Conservation (phyloP, 2,329 filamentous ascomycete genomes). For the Aspergillus piperis region DNA sequence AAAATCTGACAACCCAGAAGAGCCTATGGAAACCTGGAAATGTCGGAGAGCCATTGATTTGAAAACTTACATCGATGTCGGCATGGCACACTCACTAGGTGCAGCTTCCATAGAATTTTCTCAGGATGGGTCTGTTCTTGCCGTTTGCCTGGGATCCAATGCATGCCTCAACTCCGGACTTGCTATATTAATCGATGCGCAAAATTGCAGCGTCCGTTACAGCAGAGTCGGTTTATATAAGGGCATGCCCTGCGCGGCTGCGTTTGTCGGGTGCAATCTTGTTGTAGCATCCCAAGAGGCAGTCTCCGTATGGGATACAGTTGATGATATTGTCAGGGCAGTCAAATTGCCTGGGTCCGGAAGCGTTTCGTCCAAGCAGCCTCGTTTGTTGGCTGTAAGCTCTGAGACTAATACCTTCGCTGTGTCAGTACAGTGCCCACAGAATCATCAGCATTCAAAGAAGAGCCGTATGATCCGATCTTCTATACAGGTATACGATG, state of each 20-base stretch:
- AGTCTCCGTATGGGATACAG: conserved; percentile 74
- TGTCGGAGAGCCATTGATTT: conserved; percentile 61
- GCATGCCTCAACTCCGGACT: conserved; percentile 57
- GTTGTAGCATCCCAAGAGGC: conserved; percentile 73
- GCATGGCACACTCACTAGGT: conserved; percentile 36
- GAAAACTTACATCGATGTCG: conserved; percentile 37
- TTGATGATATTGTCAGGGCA: conserved; percentile 73
- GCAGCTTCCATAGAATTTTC: conserved; percentile 75
- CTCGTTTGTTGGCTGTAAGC: conserved; percentile 66
- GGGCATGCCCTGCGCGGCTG: conserved; percentile 66
- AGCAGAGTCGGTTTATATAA: conserved; percentile 69
- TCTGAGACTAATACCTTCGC: conserved; percentile 65
- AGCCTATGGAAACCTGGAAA: conserved; percentile 71
- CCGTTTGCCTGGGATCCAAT: conserved; percentile 52
- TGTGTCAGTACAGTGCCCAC: conserved; percentile 51
- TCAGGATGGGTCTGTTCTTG: conserved; percentile 80
- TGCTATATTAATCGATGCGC: conserved; percentile 75
- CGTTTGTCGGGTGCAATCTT: conserved; percentile 71
- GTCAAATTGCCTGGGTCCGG: conserved; percentile 56
- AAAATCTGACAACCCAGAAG: conserved; percentile 48
- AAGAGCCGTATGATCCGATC: conserved; percentile 50
- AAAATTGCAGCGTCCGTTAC: conserved; percentile 65
- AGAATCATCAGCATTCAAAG: conserved; percentile 28
- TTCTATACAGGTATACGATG: conserved; percentile 66
- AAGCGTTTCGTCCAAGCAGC: conserved; percentile 10